Evolutionary conservation across 225 moss, liverwort and hornwort species (phyloP).

Genomic region (Neckera pumila): DNA sequence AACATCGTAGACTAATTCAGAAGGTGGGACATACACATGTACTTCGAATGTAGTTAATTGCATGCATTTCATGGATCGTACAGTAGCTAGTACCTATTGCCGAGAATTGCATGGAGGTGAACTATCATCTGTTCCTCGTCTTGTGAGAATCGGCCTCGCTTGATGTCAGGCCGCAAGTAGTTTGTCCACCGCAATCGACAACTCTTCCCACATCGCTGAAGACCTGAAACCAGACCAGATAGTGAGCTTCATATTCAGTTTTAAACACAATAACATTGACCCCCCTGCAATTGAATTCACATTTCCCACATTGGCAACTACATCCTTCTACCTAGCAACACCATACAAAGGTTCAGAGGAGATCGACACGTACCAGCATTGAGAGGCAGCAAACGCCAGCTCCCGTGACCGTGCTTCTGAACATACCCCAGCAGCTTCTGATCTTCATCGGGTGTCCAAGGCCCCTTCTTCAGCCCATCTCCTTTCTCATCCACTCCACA

Average conservation of each 20-base stretch:
- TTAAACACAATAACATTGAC: background rate
- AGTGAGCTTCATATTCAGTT: background rate
- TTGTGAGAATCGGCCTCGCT: slow-evolving; percentile 31
- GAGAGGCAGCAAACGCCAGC: slow-evolving; percentile 76
- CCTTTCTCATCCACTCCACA: slow-evolving; percentile 1
- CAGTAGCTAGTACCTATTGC: slow-evolving; percentile 11
- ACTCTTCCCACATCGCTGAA: slow-evolving; percentile 41
- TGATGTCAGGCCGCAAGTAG: slow-evolving; percentile 35
- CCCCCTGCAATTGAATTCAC: background rate
- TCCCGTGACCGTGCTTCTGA: slow-evolving; percentile 67
- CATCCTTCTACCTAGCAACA: background rate
- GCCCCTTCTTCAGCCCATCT: slow-evolving; percentile 46
- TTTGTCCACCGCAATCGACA: slow-evolving; percentile 47
- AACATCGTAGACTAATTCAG: background rate
- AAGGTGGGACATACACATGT: too few relatives aligned
- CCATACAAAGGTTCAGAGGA: background rate
- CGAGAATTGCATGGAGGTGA: slow-evolving; percentile 26
- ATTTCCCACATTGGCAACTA: too few relatives aligned
- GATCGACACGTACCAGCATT: slow-evolving; percentile 37
- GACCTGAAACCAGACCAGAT: background rate
- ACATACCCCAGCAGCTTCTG: slow-evolving; percentile 74
- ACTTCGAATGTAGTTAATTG: background rate
- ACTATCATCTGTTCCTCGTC: slow-evolving; percentile 28
- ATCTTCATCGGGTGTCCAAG: slow-evolving; percentile 87
- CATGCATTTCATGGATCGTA: background rate